These are phyloP conservation scores for Aspergillus brasiliensis DNA, from an alignment of 2,329 filamentous ascomycete genomes.

Conservation along the genomic window DNA sequence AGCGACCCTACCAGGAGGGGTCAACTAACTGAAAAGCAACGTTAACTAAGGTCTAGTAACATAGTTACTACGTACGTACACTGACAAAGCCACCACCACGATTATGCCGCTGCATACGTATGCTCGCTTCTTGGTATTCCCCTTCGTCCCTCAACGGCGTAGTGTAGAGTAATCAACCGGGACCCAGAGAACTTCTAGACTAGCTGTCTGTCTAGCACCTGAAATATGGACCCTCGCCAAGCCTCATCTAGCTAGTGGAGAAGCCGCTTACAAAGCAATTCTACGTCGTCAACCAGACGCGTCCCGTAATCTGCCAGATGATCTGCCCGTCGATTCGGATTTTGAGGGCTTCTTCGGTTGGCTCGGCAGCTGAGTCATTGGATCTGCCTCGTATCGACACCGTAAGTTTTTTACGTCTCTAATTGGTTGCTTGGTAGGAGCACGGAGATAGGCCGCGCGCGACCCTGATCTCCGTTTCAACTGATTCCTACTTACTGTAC, in stretches of 20 bases:
- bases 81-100: too few species aligned
- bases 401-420: not conserved
- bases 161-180: too few species aligned
- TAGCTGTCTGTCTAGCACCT: not conserved
- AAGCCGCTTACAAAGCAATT: not conserved
- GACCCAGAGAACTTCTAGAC: too few species aligned
- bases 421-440: too few species aligned
- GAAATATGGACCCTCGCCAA: not conserved
- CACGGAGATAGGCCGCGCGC: not conserved
- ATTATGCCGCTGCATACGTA: too few species aligned
- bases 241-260: not conserved
- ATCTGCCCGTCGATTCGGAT: not conserved
- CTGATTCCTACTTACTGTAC: too few species aligned
- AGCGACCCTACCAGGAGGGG: too few species aligned
- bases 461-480: not conserved
- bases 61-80: too few species aligned
- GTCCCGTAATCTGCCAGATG: not conserved
- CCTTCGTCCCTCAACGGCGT: too few species aligned
- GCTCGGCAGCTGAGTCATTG: not conserved
- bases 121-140: too few species aligned
- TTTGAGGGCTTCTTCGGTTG: not conserved
- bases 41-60: too few species aligned
- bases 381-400: not conserved
- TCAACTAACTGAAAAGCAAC: too few species aligned
- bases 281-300: not conserved